Conservation (phyloP, 257 asterid genomes). For the Solanum lignicaule region DNA sequence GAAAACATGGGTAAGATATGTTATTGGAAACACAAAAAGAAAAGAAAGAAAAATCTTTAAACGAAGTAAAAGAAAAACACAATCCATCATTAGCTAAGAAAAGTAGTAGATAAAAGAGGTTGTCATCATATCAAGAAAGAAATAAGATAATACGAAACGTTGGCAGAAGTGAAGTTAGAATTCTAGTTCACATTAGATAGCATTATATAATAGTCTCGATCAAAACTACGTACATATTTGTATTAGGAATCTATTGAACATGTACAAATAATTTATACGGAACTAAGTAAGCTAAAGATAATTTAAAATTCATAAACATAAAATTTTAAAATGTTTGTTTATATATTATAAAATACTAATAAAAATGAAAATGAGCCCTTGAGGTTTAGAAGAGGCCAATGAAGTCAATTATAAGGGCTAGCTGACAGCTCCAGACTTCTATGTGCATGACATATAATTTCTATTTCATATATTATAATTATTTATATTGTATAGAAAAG, state of each 20-base stretch:
- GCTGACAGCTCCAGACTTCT: neutral
- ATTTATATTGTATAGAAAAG: neutral
- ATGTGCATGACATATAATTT: neutral
- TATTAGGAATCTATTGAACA: neutral
- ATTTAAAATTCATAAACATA: neutral
- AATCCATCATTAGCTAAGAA: neutral
- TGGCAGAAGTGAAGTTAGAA: neutral
- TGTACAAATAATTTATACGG: neutral
- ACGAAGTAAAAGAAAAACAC: neutral
- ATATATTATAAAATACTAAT: neutral
- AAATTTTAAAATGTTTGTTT: neutral
- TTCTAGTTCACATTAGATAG: neutral
- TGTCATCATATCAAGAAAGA: neutral
- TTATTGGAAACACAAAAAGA: neutral
- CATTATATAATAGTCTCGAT: neutral
- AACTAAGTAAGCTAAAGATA: neutral
- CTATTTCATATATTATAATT: neutral
- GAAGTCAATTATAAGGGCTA: neutral
- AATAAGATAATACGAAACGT: neutral
- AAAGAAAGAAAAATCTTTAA: neutral
- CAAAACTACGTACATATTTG: neutral
- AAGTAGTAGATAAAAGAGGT: neutral
- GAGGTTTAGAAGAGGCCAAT: neutral
- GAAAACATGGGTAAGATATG: slow-evolving; percentile 4
- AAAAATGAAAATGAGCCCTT: neutral